phyloP scores from a whole-genome alignment of 2,329 filamentous ascomycete species.

The Tolypocladium tundrense region DNA sequence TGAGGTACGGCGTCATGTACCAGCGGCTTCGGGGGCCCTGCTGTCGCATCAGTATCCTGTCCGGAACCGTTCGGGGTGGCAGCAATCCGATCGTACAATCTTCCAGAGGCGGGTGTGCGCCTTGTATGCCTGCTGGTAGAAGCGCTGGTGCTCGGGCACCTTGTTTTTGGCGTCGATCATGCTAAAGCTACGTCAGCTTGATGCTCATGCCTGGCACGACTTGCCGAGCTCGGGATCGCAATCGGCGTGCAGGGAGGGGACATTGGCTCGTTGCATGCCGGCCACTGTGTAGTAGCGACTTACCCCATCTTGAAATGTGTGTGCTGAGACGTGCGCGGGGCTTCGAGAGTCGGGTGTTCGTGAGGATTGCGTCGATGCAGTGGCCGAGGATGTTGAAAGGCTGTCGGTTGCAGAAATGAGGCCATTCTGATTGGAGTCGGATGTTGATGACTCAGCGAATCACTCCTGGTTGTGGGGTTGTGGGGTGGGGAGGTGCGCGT shows the following conservation, averaged over 20 bases:
- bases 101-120: constrained; percentile 61
- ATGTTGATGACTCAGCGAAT: constrained; percentile 23
- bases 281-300: constrained; percentile 6
- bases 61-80: background rate
- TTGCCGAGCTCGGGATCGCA: constrained; percentile 1
- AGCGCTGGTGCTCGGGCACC: constrained; percentile 63
- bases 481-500: background rate
- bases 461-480: background rate
- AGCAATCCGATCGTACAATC: constrained; percentile 49
- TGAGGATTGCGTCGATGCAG: constrained; percentile 14
- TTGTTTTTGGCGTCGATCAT: constrained; percentile 65
- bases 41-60: constrained; percentile 5
- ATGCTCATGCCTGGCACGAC: constrained; percentile 9
- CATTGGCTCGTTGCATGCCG: background rate
- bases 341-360: constrained; percentile 11
- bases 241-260: background rate
- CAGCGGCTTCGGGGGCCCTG: constrained; percentile 55
- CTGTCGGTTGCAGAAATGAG: constrained; percentile 24
- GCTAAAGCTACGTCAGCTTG: constrained; percentile 25
- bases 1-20: constrained; percentile 60
- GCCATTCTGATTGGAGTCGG: constrained; percentile 24
- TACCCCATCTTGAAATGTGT: constrained; percentile 31
- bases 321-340: constrained; percentile 11
- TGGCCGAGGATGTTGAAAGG: constrained; percentile 15
- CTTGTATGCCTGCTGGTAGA: constrained; percentile 65